Conservation (phyloP, 1,139 yeast species). For the Kurtzmaniella natalensis region DNA sequence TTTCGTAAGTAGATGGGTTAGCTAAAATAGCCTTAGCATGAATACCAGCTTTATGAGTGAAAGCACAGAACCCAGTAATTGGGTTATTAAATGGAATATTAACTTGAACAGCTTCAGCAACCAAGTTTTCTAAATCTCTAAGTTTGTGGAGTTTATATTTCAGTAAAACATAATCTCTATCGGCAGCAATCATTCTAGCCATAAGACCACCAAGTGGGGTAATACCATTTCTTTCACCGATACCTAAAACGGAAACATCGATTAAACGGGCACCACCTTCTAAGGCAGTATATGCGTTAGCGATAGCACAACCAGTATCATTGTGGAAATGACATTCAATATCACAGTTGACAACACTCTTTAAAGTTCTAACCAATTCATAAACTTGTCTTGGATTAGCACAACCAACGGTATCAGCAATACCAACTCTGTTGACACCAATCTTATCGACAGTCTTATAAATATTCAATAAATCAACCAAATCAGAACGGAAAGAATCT, state of each 20-base stretch:
- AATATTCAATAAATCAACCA: constrained; percentile 53
- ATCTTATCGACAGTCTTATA: constrained; percentile 55
- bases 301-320: constrained; percentile 61
- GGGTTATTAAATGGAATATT: constrained; percentile 59
- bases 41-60: constrained; percentile 60
- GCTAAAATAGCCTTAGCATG: constrained; percentile 60
- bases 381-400: constrained; percentile 60
- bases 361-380: constrained; percentile 55
- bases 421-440: constrained; percentile 58
- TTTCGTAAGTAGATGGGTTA: constrained; percentile 57
- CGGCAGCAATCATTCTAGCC: constrained; percentile 61
- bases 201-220: constrained; percentile 59
- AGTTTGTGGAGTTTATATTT: constrained; percentile 52
- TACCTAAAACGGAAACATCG: constrained; percentile 55
- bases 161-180: constrained; percentile 53
- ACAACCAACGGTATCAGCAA: constrained; percentile 61
- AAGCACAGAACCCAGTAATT: constrained; percentile 59
- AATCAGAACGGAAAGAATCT: constrained; percentile 56
- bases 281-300: constrained; percentile 57
- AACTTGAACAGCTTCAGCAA: constrained; percentile 55
- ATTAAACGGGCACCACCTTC: constrained; percentile 60
- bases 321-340: constrained; percentile 60
- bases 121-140: constrained; percentile 53
- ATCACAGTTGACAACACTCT: constrained; percentile 52
- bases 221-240: constrained; percentile 60